Evolutionary conservation across 495 filamentous ascomycete genomes (phyloP), one percentile per base, ranked within the genome.

Genomic region (Xeromyces bisporus): DNA sequence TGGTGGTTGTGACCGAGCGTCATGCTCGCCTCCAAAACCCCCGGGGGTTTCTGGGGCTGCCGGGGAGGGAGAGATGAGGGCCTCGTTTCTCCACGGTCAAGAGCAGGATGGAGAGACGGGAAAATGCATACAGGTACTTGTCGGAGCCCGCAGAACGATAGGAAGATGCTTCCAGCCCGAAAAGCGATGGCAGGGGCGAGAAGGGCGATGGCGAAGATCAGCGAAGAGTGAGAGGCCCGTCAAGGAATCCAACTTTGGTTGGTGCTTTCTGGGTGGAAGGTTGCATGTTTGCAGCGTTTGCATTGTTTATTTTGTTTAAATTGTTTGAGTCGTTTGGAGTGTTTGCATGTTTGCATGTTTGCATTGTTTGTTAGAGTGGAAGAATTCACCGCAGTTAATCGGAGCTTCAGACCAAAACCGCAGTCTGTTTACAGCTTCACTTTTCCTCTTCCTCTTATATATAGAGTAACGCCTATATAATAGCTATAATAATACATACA

Each of bases 21-120:
- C 60, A 65, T 64, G 50, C 40, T 60, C 58, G 60, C 29, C 56
- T 58, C 54, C 49, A 50, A 64, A 49, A 59, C 57, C 58, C 57
- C 58, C n/a, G n/a, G n/a, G n/a, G 50, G 48, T 47, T 53, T 36
- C 57, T 49, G 56, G 58, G 55, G 47, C 56, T 52, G 51, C 51
- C 53, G 56, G 48, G 44, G 48, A 53, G 50, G 55, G n/a, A n/a
- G n/a, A n/a, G n/a, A n/a, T n/a, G n/a, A n/a, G n/a, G n/a, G n/a
- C n/a, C n/a, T n/a, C 53, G 53, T 50, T 54, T 45, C 56, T 64
- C 58, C 58, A 56, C 55, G 52, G 46, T 52, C 58, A 37, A 34
- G 43, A 51, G 55, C 47, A 55, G 40, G 38, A 36, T 49, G 47
- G 46, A 36, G 28, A 46, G 51, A 34, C 43, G 38, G 26, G 44